phyloP scores from a whole-genome alignment of 768 basidiomycete species.

The Panus rudis region DNA sequence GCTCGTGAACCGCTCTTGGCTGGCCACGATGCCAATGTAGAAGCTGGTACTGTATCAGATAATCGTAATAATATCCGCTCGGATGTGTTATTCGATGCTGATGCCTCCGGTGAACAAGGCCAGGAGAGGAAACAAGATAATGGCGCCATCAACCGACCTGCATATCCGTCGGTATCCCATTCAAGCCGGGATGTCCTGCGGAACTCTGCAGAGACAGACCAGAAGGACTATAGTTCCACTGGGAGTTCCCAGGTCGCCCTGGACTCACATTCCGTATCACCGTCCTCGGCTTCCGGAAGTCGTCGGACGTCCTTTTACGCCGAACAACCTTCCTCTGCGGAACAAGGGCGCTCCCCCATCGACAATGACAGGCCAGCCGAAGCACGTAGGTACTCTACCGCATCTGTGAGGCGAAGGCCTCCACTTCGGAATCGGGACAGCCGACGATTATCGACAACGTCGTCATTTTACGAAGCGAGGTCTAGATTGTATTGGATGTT shows the following conservation, averaged over 20 bases:
- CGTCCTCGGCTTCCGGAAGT: not conserved
- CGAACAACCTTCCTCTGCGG: not conserved
- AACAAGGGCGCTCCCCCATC: not conserved
- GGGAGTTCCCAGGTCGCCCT: conserved; percentile 20
- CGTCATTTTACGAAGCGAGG: conserved; percentile 38
- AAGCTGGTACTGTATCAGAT: too few relatives aligned
- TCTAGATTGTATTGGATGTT: conserved; percentile 36
- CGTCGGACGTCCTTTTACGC: not conserved
- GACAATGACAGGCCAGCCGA: conserved; percentile 1
- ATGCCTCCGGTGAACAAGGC: not conserved
- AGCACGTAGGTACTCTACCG: conserved; percentile 1
- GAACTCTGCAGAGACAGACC: conserved; percentile 6
- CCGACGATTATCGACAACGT: conserved; percentile 16
- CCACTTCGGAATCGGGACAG: not conserved
- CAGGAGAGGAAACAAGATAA: not conserved
- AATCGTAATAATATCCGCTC: not conserved
- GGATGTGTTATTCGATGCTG: not conserved
- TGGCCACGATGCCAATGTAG: not conserved
- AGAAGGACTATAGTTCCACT: conserved; percentile 21
- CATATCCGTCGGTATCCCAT: conserved; percentile 1
- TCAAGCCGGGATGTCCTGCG: conserved; percentile 13
- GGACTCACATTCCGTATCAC: not conserved
- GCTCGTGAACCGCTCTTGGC: not conserved
- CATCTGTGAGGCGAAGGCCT: too few relatives aligned
- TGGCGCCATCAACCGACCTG: not conserved